Base-by-base conservation (phyloP, 805 yeast species). In the Candida ficus region DNA sequence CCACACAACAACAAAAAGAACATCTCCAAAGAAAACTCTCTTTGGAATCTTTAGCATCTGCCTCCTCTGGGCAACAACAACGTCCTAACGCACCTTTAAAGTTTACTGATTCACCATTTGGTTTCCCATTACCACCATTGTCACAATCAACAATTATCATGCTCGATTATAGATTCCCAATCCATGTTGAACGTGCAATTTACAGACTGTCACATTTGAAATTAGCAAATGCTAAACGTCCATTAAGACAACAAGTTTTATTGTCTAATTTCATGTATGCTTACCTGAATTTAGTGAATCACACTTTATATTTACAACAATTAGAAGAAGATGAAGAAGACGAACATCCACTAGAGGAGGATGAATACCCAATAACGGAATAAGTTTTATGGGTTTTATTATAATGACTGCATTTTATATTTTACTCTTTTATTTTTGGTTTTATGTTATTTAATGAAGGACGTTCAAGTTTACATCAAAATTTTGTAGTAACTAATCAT, bases 191-290 rank as follows among this genome's bases (percentile, higher is more conserved):
- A 62, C 73, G 99, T 30, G 99, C 99, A 0, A 85, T 93, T 38
- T 93, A 93, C 62, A 69, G 99, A 42, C 69, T 93, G 41, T 85
- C 96, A 39, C 99, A 93, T 62, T 67, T 93, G 58, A 93, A 93
- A 61, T 70, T 93, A 48, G 96, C 98, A 20, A 95, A 93, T 61
- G 91, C 98, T 1, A 84, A 88, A 57, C 70, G 98, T 44, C 93
- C 95, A 22, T 66, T 93, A 46, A 73, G 89, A 29, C 97, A 93
- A 60, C 99, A 93, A 60, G 99, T 93, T 2, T 61, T 93, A 37
- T 65, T 93, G 48, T 87, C 96, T 44, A 93, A 93, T 60, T 93
- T 93, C 75, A 93, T 93, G 99, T 93, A 93, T 58, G 91, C 97
- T 0, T 93, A 93, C 62, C 73, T 93, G 68, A 91, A 93, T 57